Percentiles rank a stretch among this genome's conserved stretches.
Conservation (phyloP, 129 eudicot genomes). For the Artemisia argyi region DNA sequence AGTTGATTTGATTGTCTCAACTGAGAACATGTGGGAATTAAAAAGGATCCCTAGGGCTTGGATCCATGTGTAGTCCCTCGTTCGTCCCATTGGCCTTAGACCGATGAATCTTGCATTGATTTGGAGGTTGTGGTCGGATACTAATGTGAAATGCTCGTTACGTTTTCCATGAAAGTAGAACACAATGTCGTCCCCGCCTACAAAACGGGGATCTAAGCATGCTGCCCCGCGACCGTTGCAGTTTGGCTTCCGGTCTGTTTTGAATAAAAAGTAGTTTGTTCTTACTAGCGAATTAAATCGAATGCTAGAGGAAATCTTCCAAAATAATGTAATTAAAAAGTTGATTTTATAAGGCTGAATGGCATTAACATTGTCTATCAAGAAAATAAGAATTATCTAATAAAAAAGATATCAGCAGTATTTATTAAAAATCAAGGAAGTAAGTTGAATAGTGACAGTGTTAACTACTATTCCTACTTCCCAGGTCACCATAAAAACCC, state of each 20-base stretch:
- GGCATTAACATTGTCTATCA: too few species aligned
- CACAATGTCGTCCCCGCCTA: constrained; percentile 48
- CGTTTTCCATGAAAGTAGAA: constrained; percentile 60
- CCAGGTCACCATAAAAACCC: too few species aligned
- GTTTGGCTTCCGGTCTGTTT: constrained; percentile 41
- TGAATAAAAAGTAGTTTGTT: neutral
- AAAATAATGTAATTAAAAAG: neutral
- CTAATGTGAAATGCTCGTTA: constrained; percentile 46
- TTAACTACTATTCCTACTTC: too few species aligned
- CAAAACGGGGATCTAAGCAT: constrained; percentile 56
- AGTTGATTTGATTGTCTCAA: constrained; percentile 35
- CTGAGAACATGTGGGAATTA: constrained; percentile 35
- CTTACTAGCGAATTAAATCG: neutral
- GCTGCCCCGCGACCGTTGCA: constrained; percentile 49
- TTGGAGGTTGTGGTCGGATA: constrained; percentile 48
- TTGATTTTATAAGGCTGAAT: neutral
- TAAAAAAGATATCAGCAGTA: too few species aligned
- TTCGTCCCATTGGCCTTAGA: constrained; percentile 43
- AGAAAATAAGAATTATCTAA: too few species aligned
- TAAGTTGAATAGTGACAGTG: too few species aligned
- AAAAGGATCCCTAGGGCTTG: constrained; percentile 48
- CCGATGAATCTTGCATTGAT: constrained; percentile 59
- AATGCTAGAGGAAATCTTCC: too few species aligned
- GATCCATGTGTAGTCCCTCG: constrained; percentile 63
- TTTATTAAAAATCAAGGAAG: too few species aligned